Evolutionary conservation across 2,329 filamentous ascomycete species (phyloP).

Genomic region (Aureobasidium sp.): DNA sequence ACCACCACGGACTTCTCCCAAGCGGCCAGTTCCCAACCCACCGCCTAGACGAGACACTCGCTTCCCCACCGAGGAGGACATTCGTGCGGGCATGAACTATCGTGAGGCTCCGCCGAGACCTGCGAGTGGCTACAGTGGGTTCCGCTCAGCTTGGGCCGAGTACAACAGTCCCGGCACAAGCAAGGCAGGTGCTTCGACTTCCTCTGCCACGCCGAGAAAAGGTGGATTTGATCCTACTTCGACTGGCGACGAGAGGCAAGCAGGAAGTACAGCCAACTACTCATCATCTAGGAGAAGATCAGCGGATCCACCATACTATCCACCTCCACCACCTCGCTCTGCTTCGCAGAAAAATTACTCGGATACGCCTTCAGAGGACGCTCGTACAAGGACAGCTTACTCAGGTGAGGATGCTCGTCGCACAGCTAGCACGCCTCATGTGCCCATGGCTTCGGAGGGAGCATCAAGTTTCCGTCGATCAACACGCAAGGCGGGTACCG

Average conservation of each 20-base stretch:
- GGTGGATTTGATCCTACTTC: conserved; percentile 53
- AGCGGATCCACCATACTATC: conserved; percentile 10
- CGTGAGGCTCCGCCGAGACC: conserved; percentile 20
- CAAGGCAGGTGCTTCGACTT: conserved; percentile 27
- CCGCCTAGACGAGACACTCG: conserved; percentile 27
- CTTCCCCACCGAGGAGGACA: conserved; percentile 31
- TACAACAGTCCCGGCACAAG: conserved; percentile 24
- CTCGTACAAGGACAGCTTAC: conserved; percentile 49
- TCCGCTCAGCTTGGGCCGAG: conserved; percentile 31
- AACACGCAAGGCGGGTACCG: conserved; percentile 6
- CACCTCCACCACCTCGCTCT: conserved; percentile 12
- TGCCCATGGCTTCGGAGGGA: background rate
- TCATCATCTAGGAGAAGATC: conserved; percentile 13
- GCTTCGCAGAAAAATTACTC: conserved; percentile 26
- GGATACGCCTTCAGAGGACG: conserved; percentile 39
- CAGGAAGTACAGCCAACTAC: conserved; percentile 38
- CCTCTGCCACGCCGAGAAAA: conserved; percentile 42
- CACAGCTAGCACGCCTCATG: conserved; percentile 5
- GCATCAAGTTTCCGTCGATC: background rate
- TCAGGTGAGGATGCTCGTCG: conserved; percentile 45
- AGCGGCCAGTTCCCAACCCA: conserved; percentile 22
- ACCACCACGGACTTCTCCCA: conserved; percentile 19
- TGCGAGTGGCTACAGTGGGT: conserved; percentile 17
- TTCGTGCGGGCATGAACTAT: conserved; percentile 30
- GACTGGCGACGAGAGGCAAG: conserved; percentile 54